A percentile compares a stretch with the other conserved stretches of the same genome.
Evolutionary conservation across 805 yeast genomes (phyloP).

Genomic region (Candida succiphila): DNA sequence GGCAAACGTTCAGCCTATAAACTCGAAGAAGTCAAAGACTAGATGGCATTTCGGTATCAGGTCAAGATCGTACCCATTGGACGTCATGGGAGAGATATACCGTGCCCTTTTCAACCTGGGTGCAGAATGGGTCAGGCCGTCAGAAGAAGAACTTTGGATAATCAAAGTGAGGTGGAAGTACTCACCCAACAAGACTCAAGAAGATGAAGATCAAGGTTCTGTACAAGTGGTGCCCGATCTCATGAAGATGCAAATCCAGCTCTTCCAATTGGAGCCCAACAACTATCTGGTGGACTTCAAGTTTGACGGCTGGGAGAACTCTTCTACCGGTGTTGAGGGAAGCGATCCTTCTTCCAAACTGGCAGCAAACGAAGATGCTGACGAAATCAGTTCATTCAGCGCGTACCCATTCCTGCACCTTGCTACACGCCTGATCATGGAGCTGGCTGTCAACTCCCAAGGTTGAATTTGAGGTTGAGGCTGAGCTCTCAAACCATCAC

Average conservation of each 20-base stretch:
- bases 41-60: conserved; percentile 99
- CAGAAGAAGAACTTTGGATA: conserved; percentile 94
- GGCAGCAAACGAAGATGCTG: conserved; percentile 27
- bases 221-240: conserved; percentile 47
- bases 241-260: conserved; percentile 95
- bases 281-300: conserved; percentile 94
- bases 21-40: conserved; percentile 78
- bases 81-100: conserved; percentile 97
- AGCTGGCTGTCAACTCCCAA: conserved; percentile 90
- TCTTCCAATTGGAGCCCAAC: conserved; percentile 92
- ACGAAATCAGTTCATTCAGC: conserved; percentile 80
- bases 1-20: conserved; percentile 31
- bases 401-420: conserved; percentile 93
- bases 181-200: conserved; percentile 20
- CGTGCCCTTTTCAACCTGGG: conserved; percentile 88
- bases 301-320: conserved; percentile 91
- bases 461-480: conserved; percentile 7
- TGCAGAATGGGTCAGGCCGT: conserved; percentile 95
- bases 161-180: conserved; percentile 92
- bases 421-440: conserved; percentile 91
- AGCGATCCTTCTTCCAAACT: conserved; percentile 14
- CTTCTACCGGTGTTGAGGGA: conserved; percentile 26
- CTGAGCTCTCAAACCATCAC: too few species aligned
- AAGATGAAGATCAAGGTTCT: conserved; percentile 2
- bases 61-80: conserved; percentile 91